Conservation (phyloP, 805 yeast species). For the Metschnikowia proteae region DNA sequence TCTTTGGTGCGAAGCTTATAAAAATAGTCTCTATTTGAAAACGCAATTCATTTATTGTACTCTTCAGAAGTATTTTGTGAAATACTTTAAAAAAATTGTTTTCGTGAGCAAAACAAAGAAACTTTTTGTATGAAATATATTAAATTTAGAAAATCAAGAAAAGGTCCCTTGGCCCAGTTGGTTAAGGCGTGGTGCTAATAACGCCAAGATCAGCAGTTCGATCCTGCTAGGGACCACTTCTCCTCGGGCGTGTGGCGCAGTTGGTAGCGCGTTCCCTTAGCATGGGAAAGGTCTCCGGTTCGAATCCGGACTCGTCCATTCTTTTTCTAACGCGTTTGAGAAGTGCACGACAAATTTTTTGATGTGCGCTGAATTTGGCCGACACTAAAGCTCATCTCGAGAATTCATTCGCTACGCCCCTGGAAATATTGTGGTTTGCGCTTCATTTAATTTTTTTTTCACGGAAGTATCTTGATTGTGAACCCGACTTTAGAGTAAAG, state of each 20-base stretch:
- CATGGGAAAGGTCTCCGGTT: conserved; percentile 78
- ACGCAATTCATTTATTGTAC: too few species aligned
- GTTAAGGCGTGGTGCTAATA: conserved; percentile 54
- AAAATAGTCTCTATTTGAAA: too few species aligned
- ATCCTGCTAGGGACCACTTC: conserved; percentile 76
- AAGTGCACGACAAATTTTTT: not conserved
- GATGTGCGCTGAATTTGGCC: not conserved
- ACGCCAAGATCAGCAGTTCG: conserved; percentile 78
- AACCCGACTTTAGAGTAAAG: not conserved
- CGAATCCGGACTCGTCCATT: conserved; percentile 74
- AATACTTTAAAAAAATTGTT: too few species aligned
- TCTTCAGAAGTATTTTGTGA: too few species aligned
- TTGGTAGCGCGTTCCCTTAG: conserved; percentile 82
- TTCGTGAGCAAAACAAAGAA: too few species aligned
- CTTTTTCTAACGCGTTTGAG: conserved; percentile 15
- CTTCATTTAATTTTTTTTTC: not conserved
- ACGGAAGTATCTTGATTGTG: not conserved
- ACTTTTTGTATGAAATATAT: too few species aligned
- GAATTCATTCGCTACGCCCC: not conserved
- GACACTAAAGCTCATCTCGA: not conserved
- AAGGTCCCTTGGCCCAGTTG: conserved; percentile 14
- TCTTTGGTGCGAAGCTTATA: too few species aligned
- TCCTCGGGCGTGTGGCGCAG: conserved; percentile 72
- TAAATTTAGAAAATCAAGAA: not conserved
- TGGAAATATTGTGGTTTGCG: not conserved